Base-by-base conservation (phyloP, 2,329 filamentous ascomycete genomes). In the Paecilomyces fulvus region DNA sequence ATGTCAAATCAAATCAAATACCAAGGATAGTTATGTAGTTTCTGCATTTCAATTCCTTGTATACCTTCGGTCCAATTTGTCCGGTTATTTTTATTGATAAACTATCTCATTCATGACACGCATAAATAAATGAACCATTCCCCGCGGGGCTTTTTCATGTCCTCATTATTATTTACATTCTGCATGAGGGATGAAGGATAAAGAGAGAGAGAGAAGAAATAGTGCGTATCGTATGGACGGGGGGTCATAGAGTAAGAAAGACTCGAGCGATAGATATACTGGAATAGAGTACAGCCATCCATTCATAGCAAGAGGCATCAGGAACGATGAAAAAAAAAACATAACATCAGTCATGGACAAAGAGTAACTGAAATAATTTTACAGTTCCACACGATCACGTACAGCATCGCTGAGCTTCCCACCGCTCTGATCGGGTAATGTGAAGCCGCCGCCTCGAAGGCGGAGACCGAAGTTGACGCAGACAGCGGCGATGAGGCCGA, bases 391-490 rank as follows among this genome's bases (percentile, higher is more conserved):
- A 12, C 37, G 37, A 43, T 43, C 37, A n/a, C 37, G 37, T 7
- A 43, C 5, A 9, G 12, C 49, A 25, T 51, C 49, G 28, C 49
- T 9, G 49, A 51, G 7, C n/a, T 43, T 43, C 17, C 37, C 37
- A 20, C 6, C 37, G n/a, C 9, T 8, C 37, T 28, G 25, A 1
- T 43, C 37, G 6, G 37, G 37, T 6, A 20, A n/a, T 7, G 30
- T 60, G 37, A 72, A 70, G 1, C 63, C 65, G n/a, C 64, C 59
- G 30, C 85, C 81, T 37, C 79, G 81, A n/a, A 90, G 81, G 60
- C 92, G 84, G 65, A 90, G 86, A 3, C 75, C 88, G 78, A 96
- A 95, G 71, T 94, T 95, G 25, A 95, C 70, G 3, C 80, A 77
- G 10, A 96, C 84, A 2, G 91, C 89, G 0, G 81, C 75, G 48